A percentile compares a stretch with the other conserved stretches of the same genome.
Conservation (phyloP, 495 filamentous ascomycete species). For the Extremus antarcticus region DNA sequence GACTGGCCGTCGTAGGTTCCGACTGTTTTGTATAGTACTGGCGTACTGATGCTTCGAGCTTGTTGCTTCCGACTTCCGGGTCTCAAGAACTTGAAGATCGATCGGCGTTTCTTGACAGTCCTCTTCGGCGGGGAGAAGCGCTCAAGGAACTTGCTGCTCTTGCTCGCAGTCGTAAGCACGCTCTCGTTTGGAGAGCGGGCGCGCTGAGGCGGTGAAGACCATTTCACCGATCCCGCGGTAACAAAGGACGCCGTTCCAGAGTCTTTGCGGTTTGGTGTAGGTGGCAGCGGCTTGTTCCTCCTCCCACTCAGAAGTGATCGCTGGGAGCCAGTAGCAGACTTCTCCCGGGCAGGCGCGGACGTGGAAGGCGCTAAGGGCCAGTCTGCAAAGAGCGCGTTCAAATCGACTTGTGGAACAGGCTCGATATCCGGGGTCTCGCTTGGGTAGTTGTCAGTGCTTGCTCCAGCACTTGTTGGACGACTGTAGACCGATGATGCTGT, state of each 20-base stretch:
- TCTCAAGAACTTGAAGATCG: slow-evolving; percentile 20
- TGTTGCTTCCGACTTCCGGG: slow-evolving; percentile 17
- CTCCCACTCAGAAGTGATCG: not conserved
- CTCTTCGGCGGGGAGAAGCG: slow-evolving; percentile 13
- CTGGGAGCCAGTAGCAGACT: not conserved
- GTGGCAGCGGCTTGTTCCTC: not conserved
- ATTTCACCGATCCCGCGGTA: slow-evolving; percentile 4
- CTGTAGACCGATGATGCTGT: slow-evolving; percentile 14
- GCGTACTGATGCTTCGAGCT: slow-evolving; percentile 15
- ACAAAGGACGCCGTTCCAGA: slow-evolving; percentile 1
- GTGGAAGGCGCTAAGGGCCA: slow-evolving; percentile 1
- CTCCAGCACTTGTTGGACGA: slow-evolving; percentile 5
- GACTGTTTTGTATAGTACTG: not conserved
- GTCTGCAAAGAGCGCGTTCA: slow-evolving; percentile 1
- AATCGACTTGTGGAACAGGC: not conserved
- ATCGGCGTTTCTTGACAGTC: slow-evolving; percentile 12
- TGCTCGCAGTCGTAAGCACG: slow-evolving; percentile 8
- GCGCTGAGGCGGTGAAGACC: slow-evolving; percentile 2
- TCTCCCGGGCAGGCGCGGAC: not conserved
- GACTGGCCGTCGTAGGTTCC: slow-evolving; percentile 7
- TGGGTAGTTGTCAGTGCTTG: not conserved
- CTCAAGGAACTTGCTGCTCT: slow-evolving; percentile 8
- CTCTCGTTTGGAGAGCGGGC: not conserved
- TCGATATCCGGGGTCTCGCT: not conserved
- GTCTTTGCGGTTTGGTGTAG: not conserved